Conservation (phyloP, 129 eudicot genomes). For the Logfia minima region DNA sequence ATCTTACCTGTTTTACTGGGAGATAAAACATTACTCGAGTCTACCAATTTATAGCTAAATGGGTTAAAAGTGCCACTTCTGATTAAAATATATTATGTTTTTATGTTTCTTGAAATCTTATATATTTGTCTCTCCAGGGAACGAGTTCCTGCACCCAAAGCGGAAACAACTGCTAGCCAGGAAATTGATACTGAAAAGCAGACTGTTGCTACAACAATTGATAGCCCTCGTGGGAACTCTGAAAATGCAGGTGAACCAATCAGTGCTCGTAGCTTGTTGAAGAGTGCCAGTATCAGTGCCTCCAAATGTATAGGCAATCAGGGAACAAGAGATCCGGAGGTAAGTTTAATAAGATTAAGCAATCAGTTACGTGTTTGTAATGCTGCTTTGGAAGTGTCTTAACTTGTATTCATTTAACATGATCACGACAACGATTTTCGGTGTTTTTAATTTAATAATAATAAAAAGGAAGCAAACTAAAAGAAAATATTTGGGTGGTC, state of each 20-base stretch:
- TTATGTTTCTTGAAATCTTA: slow-evolving; percentile 6
- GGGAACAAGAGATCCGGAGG: slow-evolving; percentile 54
- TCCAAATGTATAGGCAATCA: slow-evolving; percentile 76
- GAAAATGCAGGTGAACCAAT: slow-evolving; percentile 34
- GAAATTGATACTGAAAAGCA: slow-evolving; percentile 47
- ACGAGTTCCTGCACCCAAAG: slow-evolving; percentile 83
- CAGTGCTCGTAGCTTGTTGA: slow-evolving; percentile 82
- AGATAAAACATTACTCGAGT: background rate
- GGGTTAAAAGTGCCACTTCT: background rate
- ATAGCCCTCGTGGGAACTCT: slow-evolving; percentile 58
- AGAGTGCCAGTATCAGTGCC: slow-evolving; percentile 96
- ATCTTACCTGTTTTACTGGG: background rate
- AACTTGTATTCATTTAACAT: background rate
- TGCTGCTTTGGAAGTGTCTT: background rate
- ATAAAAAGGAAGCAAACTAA: background rate
- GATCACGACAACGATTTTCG: background rate
- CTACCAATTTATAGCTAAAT: background rate
- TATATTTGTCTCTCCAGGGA: slow-evolving; percentile 39
- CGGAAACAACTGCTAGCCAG: slow-evolving; percentile 33
- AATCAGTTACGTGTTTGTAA: background rate
- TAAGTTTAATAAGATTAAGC: slow-evolving; percentile 25
- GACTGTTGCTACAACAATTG: slow-evolving; percentile 48
- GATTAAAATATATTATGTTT: background rate
- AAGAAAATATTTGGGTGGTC: background rate
- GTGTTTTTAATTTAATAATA: background rate